phyloP scores from a whole-genome alignment of 164 flowering plant genomes.

The Tetracentron sinense region DNA sequence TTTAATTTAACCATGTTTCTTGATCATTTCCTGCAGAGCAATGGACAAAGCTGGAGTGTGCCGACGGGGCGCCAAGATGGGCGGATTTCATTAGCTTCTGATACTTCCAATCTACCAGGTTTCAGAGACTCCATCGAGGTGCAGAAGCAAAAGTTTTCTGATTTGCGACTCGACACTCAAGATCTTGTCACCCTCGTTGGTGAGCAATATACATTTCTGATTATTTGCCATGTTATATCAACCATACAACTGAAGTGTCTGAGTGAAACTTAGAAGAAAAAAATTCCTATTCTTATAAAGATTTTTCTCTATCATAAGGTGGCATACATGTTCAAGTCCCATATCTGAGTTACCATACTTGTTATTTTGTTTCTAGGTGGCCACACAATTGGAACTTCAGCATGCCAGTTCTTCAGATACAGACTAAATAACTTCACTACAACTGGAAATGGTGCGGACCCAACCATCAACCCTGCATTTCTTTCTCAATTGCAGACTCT shows the following conservation, averaged over 20 bases:
- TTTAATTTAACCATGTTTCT: no score
- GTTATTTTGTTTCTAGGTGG: constrained; percentile 28
- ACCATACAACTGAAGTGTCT: no score
- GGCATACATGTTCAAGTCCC: neutral
- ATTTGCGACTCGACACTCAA: constrained; percentile 39
- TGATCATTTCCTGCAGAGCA: constrained; percentile 31
- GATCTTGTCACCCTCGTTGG: constrained; percentile 64
- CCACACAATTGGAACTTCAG: constrained; percentile 68
- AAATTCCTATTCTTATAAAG: neutral
- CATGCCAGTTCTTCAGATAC: constrained; percentile 45
- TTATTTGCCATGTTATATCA: neutral
- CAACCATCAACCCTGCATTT: constrained; percentile 38
- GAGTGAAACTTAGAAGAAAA: no score
- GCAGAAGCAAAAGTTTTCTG: constrained; percentile 43
- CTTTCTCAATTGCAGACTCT: constrained; percentile 34
- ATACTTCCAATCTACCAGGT: constrained; percentile 40
- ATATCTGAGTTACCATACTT: no score
- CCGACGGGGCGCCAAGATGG: constrained; percentile 64
- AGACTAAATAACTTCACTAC: constrained; percentile 49
- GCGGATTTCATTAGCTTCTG: constrained; percentile 45
- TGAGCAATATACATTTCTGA: constrained; percentile 13
- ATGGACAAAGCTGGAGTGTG: constrained; percentile 43
- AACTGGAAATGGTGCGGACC: constrained; percentile 38
- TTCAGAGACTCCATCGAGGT: constrained; percentile 33
- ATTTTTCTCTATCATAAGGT: no score